Percentiles rank a stretch among this genome's conserved stretches.
These are phyloP conservation scores for Amniculicola lignicola DNA, from an alignment of 495 filamentous ascomycete genomes.

Conservation along the genomic window DNA sequence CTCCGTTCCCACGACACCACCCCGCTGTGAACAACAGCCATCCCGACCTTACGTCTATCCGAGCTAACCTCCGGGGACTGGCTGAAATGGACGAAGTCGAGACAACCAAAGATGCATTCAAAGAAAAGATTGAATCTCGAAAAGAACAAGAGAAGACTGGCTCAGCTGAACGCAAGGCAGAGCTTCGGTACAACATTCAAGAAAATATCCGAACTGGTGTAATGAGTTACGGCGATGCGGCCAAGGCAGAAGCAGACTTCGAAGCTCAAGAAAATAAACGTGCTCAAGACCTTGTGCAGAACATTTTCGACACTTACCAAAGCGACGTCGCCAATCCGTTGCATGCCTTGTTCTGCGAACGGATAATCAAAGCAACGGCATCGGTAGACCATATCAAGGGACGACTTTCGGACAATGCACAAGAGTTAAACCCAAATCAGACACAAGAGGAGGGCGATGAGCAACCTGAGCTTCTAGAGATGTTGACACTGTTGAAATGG, in stretches of 20 bases:
- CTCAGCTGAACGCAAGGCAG: slow-evolving; percentile 48
- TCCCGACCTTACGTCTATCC: slow-evolving; percentile 75
- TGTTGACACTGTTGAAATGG: slow-evolving; percentile 93
- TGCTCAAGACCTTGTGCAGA: slow-evolving; percentile 61
- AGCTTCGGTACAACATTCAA: slow-evolving; percentile 65
- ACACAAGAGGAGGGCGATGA: slow-evolving; percentile 94
- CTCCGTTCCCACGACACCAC: slow-evolving; percentile 87
- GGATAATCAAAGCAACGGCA: slow-evolving; percentile 48
- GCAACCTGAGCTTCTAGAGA: slow-evolving; percentile 89
- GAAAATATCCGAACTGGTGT: slow-evolving; percentile 68
- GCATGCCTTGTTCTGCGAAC: slow-evolving; percentile 62
- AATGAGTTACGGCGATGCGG: slow-evolving; percentile 77
- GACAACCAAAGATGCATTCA: slow-evolving; percentile 61
- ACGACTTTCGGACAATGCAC: slow-evolving; percentile 70
- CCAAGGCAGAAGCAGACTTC: slow-evolving; percentile 68
- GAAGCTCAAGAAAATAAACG: slow-evolving; percentile 59
- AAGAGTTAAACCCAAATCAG: slow-evolving; percentile 67
- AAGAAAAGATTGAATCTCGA: slow-evolving; percentile 32
- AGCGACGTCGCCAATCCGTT: slow-evolving; percentile 70
- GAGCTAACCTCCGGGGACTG: slow-evolving; percentile 69
- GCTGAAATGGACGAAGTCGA: slow-evolving; percentile 73
- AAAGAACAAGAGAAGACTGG: slow-evolving; percentile 48
- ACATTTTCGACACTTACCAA: slow-evolving; percentile 75
- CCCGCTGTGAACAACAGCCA: slow-evolving; percentile 95
- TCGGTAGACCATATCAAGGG: slow-evolving; percentile 69